These are phyloP conservation scores for Cynara cardunculus DNA, from an alignment of 129 eudicot species.

Conservation along the genomic window DNA sequence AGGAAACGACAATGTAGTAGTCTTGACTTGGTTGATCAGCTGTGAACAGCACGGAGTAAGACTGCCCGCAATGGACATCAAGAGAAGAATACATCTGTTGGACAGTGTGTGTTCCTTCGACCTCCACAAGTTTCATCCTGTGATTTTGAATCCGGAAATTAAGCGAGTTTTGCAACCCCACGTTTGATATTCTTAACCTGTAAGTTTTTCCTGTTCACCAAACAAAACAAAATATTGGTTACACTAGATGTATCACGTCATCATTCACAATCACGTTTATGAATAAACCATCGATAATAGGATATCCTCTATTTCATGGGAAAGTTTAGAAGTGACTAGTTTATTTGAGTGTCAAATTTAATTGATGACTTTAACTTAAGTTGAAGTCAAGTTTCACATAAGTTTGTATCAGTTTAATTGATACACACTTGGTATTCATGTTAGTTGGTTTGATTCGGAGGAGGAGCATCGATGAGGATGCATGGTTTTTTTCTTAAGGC, in stretches of 20 bases:
- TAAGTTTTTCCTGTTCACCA: conserved; percentile 65
- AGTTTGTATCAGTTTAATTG: no score
- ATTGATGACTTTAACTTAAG: no score
- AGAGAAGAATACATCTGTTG: conserved; percentile 83
- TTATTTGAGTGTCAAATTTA: no score
- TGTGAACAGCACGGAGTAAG: conserved; percentile 68
- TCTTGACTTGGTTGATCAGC: conserved; percentile 70
- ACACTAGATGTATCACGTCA: not conserved
- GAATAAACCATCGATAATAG: not conserved
- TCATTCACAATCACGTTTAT: not conserved
- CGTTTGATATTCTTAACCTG: conserved; percentile 82
- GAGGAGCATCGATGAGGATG: no score
- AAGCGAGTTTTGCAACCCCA: conserved; percentile 81
- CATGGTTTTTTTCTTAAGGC: no score
- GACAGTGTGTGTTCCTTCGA: conserved; percentile 90
- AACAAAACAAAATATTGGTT: not conserved
- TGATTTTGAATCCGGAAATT: conserved; percentile 87
- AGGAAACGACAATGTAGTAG: conserved; percentile 69
- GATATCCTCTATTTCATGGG: no score
- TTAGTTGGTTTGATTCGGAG: no score
- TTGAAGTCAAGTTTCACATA: no score
- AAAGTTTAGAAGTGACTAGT: no score
- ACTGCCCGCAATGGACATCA: conserved; percentile 87
- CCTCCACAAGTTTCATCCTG: conserved; percentile 84
- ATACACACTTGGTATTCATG: no score